A percentile compares a stretch with the other conserved stretches of the same genome.
Evolutionary conservation across 768 basidiomycete genomes (phyloP).

Genomic region (Tremella yokohamensis): DNA sequence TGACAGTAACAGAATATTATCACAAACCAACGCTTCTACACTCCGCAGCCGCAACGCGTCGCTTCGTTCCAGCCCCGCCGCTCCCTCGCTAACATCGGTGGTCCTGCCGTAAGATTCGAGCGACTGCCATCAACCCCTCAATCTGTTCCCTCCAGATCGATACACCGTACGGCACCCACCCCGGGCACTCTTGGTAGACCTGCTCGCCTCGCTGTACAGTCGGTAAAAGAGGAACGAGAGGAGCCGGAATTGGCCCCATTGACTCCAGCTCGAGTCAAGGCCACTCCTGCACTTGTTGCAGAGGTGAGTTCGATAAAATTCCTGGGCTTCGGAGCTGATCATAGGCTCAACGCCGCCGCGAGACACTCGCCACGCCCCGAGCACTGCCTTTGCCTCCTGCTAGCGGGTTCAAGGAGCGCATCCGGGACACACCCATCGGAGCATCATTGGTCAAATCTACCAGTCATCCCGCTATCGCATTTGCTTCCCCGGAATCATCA

Average conservation of each 20-base stretch:
- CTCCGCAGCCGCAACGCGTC: conserved; percentile 35
- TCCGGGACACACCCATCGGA: conserved; percentile 24
- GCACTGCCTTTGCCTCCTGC: conserved; percentile 37
- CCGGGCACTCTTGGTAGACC: conserved; percentile 33
- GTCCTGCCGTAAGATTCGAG: conserved; percentile 34
- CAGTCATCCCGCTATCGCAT: conserved; percentile 13
- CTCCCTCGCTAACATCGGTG: conserved; percentile 33
- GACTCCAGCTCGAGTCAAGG: neutral
- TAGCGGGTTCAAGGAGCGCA: conserved; percentile 30
- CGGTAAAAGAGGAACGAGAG: conserved; percentile 7
- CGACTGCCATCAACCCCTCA: conserved; percentile 6
- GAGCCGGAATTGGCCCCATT: conserved; percentile 6
- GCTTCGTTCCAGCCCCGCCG: conserved; percentile 20
- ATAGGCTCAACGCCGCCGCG: conserved; percentile 26
- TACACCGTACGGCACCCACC: neutral
- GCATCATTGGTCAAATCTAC: conserved; percentile 12
- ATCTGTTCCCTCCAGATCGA: conserved; percentile 7
- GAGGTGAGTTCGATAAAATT: conserved; percentile 7
- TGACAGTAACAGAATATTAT: too few relatives aligned
- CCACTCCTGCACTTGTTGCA: conserved; percentile 9
- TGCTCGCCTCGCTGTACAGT: conserved; percentile 12
- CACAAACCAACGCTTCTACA: conserved; percentile 30
- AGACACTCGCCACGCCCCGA: conserved; percentile 43
- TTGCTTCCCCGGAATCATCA: conserved; percentile 4
- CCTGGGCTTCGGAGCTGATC: conserved; percentile 8